phyloP scores from a whole-genome alignment of 441 rosid genomes.

The Populus trichocarpa region DNA sequence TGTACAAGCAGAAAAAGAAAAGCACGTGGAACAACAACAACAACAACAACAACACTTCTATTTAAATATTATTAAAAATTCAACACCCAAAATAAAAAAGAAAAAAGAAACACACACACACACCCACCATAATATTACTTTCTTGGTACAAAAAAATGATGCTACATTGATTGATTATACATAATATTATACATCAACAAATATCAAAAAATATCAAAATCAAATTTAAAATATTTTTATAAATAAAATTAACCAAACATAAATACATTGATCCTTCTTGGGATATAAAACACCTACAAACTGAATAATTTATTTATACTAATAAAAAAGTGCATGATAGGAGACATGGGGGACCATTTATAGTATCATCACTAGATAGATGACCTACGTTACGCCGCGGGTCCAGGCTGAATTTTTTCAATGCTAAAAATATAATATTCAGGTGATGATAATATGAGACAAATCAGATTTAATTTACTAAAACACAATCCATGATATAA shows the following conservation, averaged over 20 bases:
- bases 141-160: too few relatives aligned
- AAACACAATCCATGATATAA: too few relatives aligned
- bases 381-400: accelerated
- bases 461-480: too few relatives aligned
- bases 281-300: neutral
- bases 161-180: too few relatives aligned
- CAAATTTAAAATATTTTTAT: neutral
- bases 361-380: neutral
- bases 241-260: neutral
- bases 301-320: neutral
- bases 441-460: too few relatives aligned
- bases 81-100: neutral
- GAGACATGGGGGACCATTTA: neutral
- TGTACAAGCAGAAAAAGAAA: neutral
- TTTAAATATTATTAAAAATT: too few relatives aligned
- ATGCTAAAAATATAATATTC: too few relatives aligned
- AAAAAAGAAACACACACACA: neutral
- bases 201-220: too few relatives aligned
- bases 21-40: neutral
- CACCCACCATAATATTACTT: too few relatives aligned
- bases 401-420: too few relatives aligned
- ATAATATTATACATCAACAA: too few relatives aligned
- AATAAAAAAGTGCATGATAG: neutral
- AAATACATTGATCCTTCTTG: neutral
- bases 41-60: neutral